Evolutionary conservation across 169 alveolate species (phyloP).

Genomic region (Perkinsus marinus): DNA sequence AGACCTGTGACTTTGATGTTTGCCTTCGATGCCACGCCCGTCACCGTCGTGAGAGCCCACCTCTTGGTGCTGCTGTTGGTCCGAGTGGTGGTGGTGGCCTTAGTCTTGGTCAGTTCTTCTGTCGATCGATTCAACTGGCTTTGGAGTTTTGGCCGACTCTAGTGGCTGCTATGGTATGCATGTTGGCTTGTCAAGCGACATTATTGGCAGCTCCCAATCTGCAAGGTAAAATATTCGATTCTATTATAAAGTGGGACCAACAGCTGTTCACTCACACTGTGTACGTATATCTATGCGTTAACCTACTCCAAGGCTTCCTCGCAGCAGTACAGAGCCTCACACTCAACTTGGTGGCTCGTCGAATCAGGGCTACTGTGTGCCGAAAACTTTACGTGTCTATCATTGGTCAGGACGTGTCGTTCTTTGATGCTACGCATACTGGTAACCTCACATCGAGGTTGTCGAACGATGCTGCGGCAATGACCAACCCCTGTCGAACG

Average conservation of each 20-base stretch:
- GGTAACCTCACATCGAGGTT: constrained; percentile 26
- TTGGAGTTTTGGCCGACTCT: constrained; percentile 1
- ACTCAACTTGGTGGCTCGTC: background rate
- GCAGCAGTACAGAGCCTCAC: background rate
- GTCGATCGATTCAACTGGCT: background rate
- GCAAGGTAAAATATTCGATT: constrained; percentile 3
- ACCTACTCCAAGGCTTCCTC: background rate
- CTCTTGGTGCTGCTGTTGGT: background rate
- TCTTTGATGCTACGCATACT: constrained; percentile 27
- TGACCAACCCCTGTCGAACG: constrained; percentile 6
- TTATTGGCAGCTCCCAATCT: constrained; percentile 1
- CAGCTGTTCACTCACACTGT: background rate
- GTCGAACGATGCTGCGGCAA: constrained; percentile 15
- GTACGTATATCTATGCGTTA: background rate
- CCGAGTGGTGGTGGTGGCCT: background rate
- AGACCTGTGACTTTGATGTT: constrained; percentile 29
- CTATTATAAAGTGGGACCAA: background rate
- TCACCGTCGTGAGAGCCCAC: background rate
- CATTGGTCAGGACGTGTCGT: constrained; percentile 10
- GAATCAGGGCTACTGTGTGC: background rate
- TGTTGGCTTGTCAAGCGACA: background rate
- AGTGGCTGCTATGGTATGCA: background rate
- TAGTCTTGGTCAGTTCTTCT: background rate
- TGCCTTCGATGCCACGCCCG: constrained; percentile 21
- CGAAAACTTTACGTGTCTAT: background rate